phyloP scores from a whole-genome alignment of 371 early-diverging fungal genomes.

The Apophysomyces trapeziformis region DNA sequence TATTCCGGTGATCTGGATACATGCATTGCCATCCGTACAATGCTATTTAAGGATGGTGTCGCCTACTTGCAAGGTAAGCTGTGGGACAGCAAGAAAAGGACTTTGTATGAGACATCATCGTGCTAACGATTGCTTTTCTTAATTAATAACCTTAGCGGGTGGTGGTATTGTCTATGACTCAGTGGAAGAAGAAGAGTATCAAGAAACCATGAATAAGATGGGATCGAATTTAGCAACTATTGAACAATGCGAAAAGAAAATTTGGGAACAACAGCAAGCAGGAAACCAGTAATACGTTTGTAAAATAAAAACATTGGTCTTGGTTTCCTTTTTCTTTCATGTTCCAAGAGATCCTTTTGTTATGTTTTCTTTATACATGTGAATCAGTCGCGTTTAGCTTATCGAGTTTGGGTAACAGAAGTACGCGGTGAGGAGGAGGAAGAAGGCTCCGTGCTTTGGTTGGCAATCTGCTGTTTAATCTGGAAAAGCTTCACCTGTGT shows the following conservation, averaged over 20 bases:
- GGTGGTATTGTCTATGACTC: constrained; percentile 97
- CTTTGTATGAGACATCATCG: background rate
- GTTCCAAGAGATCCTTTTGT: background rate
- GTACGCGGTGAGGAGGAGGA: background rate
- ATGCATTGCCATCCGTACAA: constrained; percentile 96
- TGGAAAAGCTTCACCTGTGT: constrained; percentile 65
- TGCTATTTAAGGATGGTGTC: constrained; percentile 94
- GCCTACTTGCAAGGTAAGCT: constrained; percentile 85
- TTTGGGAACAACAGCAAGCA: constrained; percentile 48
- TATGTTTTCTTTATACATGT: constrained; percentile 8
- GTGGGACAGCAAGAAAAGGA: background rate
- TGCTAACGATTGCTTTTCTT: background rate
- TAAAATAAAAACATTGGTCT: too few species aligned
- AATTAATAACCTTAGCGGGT: constrained; percentile 53
- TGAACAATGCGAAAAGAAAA: constrained; percentile 74
- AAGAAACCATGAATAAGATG: constrained; percentile 95
- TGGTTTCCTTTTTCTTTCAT: too few species aligned
- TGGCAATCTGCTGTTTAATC: constrained; percentile 43
- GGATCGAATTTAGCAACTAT: constrained; percentile 88
- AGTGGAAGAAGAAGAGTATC: constrained; percentile 88
- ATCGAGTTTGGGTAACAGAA: background rate
- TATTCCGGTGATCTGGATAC: constrained; percentile 94
- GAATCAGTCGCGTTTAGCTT: background rate
- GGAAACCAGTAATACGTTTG: background rate
- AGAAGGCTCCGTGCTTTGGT: background rate